Conservation (phyloP, 23 red algal genomes). For the Gracilariopsis chorda region DNA sequence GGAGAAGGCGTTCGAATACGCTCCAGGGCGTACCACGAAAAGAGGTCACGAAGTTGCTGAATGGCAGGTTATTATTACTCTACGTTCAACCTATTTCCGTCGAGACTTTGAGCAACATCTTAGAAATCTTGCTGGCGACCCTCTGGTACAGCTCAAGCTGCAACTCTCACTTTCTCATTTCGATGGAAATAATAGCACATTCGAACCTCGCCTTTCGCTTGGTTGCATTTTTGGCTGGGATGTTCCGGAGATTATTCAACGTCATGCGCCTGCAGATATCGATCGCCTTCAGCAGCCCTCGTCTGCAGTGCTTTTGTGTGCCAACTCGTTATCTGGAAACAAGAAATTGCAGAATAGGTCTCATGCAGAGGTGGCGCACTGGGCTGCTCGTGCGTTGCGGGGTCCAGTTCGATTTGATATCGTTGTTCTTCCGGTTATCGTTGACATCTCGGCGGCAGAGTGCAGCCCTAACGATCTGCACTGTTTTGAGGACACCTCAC, state of each 20-base stretch:
- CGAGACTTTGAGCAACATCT: neutral
- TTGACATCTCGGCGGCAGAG: conserved; percentile 6
- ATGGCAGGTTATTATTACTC: conserved; percentile 18
- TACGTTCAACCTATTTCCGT: neutral
- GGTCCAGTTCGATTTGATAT: conserved; percentile 37
- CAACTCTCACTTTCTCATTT: neutral
- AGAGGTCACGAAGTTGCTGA: conserved; percentile 23
- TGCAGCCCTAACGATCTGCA: neutral
- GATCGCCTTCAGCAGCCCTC: neutral
- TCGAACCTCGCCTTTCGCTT: neutral
- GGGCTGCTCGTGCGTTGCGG: conserved; percentile 25
- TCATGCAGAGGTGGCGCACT: conserved; percentile 40
- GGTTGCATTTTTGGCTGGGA: conserved; percentile 21
- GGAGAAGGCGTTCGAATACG: neutral
- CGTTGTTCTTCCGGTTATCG: conserved; percentile 20
- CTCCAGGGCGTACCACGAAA: conserved; percentile 1
- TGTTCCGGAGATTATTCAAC: neutral
- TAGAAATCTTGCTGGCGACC: neutral
- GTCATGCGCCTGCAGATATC: neutral
- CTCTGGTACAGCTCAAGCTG: neutral
- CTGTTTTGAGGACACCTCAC: neutral
- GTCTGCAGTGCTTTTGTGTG: conserved; percentile 17
- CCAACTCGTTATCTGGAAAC: conserved; percentile 35
- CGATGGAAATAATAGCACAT: conserved; percentile 3
- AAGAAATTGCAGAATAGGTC: neutral